Evolutionary conservation across 805 yeast species (phyloP).

Genomic region (Cyberlindnera americana): DNA sequence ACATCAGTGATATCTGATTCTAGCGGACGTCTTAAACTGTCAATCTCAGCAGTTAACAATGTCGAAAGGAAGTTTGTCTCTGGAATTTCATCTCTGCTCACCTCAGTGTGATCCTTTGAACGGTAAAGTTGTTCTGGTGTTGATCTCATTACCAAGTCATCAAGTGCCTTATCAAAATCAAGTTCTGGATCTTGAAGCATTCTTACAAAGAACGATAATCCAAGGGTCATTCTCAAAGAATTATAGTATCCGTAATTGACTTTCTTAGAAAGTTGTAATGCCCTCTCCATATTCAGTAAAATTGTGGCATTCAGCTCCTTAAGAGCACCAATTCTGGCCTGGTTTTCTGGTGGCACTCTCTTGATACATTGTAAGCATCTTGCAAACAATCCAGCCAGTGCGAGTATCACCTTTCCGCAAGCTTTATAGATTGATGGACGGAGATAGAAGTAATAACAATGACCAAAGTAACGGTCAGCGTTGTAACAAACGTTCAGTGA

Average conservation of each 20-base stretch:
- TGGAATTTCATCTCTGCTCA: constrained; percentile 14
- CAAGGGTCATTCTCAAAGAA: constrained; percentile 19
- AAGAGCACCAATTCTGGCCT: background rate
- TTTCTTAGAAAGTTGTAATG: background rate
- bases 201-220: constrained; percentile 11
- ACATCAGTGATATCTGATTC: constrained; percentile 12
- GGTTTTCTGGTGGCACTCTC: background rate
- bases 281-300: constrained; percentile 1
- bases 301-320: constrained; percentile 2
- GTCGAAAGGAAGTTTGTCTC: constrained; percentile 10
- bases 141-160: constrained; percentile 1
- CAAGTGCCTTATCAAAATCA: constrained; percentile 17
- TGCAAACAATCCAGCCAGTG: background rate
- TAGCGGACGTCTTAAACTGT: constrained; percentile 2
- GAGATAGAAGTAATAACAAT: constrained; percentile 1
- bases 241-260: constrained; percentile 15
- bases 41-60: constrained; percentile 15
- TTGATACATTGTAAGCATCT: constrained; percentile 4
- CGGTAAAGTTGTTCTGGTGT: background rate
- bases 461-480: constrained; percentile 32
- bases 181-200: constrained; percentile 19
- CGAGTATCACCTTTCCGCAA: background rate
- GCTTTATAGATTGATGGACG: constrained; percentile 2
- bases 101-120: background rate
- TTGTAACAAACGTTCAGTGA: constrained; percentile 32